Base-by-base conservation (phyloP, 306 rosid species). In the Parietaria judaica region DNA sequence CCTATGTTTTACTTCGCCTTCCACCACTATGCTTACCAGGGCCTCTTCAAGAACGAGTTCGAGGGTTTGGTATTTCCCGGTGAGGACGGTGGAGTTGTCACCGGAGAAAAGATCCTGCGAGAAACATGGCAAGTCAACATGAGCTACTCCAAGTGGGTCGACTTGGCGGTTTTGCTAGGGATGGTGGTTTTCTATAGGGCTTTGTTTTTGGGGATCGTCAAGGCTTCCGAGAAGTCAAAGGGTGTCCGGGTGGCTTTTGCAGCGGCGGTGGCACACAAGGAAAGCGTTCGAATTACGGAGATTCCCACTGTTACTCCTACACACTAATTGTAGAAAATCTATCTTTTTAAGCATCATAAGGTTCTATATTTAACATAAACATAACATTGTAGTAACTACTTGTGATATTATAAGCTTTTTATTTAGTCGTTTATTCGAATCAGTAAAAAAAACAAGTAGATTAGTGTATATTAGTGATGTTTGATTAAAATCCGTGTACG, bases 31-130 rank as follows among this genome's bases (percentile, higher is more conserved):
- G 89, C 84, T 14, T 78, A 36, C 53, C 83, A 89, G 61, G 97
- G 97, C 45, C 8, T 80, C 71, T 79, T 72, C 64, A 83, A 88
- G 75, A 88, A 88, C 1, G 95, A 88, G 70, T 86, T 76, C 67
- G 46, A 64, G 51, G 95, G 91, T 8, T 57, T 72, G 3, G 37
- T 3, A 3, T 77, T 77, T 63, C 83, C 45, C 7, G 35, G 31
- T 14, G 44, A 11, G 7, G 36, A 38, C 14, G 36, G 23, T 10
- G 37, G 4, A 36, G 12, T 12, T 17, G 8, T 71, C 5, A 36
- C 60, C 10, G 89, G 87, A 5, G 78, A 76, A 7, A 34, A 72
- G 12, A 63, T 85, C 51, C 17, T 88, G 43, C 55, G 16, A 36
- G 69, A 58, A 0, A 60, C 0, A 9, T 82, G 71, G 76, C 71